Conservation (phyloP, 805 yeast species). For the Phaffomyces opuntiae region DNA sequence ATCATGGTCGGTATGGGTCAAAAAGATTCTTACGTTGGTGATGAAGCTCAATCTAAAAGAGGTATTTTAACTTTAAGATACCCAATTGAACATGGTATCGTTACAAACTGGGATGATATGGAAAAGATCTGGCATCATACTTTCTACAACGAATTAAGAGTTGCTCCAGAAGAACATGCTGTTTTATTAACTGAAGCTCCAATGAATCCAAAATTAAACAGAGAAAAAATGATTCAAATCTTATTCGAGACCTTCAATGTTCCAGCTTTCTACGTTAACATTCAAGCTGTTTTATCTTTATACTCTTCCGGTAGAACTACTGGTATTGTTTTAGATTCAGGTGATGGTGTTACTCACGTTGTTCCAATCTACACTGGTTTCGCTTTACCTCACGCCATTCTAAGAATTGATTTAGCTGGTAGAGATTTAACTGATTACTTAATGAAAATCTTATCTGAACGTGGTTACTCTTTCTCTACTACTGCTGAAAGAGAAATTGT, state of each 20-base stretch:
- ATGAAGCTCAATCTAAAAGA: conserved; percentile 99
- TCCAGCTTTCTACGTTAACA: conserved; percentile 98
- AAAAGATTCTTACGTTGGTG: conserved; percentile 99
- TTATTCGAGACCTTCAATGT: conserved; percentile 98
- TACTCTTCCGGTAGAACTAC: conserved; percentile 99
- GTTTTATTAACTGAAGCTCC: conserved; percentile 99
- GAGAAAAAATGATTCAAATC: conserved; percentile 99
- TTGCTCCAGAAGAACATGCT: conserved; percentile 99
- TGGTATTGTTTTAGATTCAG: conserved; percentile 98
- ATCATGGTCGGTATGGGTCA: conserved; percentile 99
- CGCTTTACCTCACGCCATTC: conserved; percentile 97
- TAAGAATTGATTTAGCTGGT: conserved; percentile 99
- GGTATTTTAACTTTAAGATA: conserved; percentile 98
- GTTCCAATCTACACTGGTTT: conserved; percentile 99
- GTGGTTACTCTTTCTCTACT: conserved; percentile 98
- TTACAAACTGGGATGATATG: conserved; percentile 99
- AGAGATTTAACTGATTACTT: conserved; percentile 98
- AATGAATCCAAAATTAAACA: conserved; percentile 98
- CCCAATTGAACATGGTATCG: conserved; percentile 99
- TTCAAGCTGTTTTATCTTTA: conserved; percentile 96
- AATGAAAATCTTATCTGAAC: conserved; percentile 97
- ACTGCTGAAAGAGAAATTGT: conserved; percentile 98
- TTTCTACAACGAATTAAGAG: conserved; percentile 99
- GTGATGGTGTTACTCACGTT: conserved; percentile 99
- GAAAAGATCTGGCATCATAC: conserved; percentile 99